These are phyloP conservation scores for Globisporangium nagaii DNA, from an alignment of 352 stramenopile species.

Conservation along the genomic window DNA sequence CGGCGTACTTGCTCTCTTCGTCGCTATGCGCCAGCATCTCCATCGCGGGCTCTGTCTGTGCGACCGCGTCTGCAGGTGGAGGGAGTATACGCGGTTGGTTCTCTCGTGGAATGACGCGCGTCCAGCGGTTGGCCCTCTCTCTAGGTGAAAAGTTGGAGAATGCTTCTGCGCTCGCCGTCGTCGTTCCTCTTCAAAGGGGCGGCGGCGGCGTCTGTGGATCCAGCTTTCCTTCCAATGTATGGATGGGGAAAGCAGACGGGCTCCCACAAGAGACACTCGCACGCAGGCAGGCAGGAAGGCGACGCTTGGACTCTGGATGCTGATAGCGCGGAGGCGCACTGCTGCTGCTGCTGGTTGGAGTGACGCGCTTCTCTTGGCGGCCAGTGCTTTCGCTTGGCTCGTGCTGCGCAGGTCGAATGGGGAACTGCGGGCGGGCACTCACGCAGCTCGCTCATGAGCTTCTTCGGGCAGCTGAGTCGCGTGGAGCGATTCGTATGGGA, in stretches of 20 bases:
- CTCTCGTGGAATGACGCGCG: not conserved
- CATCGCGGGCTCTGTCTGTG: not conserved
- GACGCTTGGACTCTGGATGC: not conserved
- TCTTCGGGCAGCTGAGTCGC: not conserved
- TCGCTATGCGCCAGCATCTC: conserved; percentile 3
- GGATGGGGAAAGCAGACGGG: too few relatives aligned
- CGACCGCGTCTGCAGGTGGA: too few relatives aligned
- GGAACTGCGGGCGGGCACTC: not conserved
- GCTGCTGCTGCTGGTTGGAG: not conserved
- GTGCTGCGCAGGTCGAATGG: not conserved
- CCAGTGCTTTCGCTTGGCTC: not conserved
- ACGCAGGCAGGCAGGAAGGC: not conserved
- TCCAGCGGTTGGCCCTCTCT: too few relatives aligned
- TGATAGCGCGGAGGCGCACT: not conserved
- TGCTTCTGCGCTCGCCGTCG: too few relatives aligned
- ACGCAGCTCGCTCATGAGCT: too few relatives aligned
- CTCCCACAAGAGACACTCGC: too few relatives aligned
- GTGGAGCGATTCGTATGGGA: not conserved
- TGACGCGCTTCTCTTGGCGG: not conserved
- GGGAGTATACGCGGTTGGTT: not conserved
- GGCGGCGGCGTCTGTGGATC: too few relatives aligned
- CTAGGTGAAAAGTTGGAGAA: too few relatives aligned
- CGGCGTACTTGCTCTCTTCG: too few relatives aligned
- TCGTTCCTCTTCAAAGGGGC: too few relatives aligned
- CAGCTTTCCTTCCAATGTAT: too few relatives aligned